A percentile compares a stretch with the other conserved stretches of the same genome.
Conservation (phyloP, 768 basidiomycete species). For the Rubroboletus pulcherrimus region DNA sequence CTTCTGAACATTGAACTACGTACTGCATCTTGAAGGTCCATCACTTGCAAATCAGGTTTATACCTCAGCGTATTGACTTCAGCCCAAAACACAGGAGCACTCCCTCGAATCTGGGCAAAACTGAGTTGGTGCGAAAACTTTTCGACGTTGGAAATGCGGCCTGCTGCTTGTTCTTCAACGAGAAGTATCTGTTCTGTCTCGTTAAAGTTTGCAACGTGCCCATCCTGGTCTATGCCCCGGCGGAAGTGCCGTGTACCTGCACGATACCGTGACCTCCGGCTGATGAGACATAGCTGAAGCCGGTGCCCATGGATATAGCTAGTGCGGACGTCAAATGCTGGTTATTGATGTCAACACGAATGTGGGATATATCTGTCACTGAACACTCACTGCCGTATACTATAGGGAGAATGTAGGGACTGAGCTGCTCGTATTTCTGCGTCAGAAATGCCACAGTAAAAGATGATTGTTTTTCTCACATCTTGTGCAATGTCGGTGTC, state of each 20-base stretch:
- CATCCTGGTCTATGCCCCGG: slow-evolving; percentile 84
- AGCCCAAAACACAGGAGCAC: slow-evolving; percentile 93
- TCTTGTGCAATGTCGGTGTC: slow-evolving; percentile 55
- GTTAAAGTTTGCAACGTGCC: slow-evolving; percentile 95
- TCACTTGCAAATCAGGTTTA: slow-evolving; percentile 93
- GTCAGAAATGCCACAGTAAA: slow-evolving; percentile 7
- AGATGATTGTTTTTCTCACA: slow-evolving; percentile 41
- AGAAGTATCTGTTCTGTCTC: slow-evolving; percentile 95
- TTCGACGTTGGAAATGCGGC: slow-evolving; percentile 38
- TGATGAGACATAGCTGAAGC: slow-evolving; percentile 83
- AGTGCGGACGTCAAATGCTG: slow-evolving; percentile 85
- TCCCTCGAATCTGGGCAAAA: slow-evolving; percentile 92
- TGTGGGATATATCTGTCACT: background rate
- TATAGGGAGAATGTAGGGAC: slow-evolving; percentile 85
- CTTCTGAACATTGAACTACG: slow-evolving; percentile 23
- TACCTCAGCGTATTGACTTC: slow-evolving; percentile 94
- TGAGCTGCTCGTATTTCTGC: slow-evolving; percentile 50
- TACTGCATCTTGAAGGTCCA: slow-evolving; percentile 88
- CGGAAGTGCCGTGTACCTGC: slow-evolving; percentile 98
- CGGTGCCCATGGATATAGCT: slow-evolving; percentile 72
- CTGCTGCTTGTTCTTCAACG: slow-evolving; percentile 55
- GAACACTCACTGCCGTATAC: slow-evolving; percentile 85
- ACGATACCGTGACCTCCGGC: slow-evolving; percentile 88
- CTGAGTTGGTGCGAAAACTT: slow-evolving; percentile 63
- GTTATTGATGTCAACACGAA: slow-evolving; percentile 5